Conservation (phyloP, 192 early-diverging fungal genomes). For the Backusella luteola region DNA sequence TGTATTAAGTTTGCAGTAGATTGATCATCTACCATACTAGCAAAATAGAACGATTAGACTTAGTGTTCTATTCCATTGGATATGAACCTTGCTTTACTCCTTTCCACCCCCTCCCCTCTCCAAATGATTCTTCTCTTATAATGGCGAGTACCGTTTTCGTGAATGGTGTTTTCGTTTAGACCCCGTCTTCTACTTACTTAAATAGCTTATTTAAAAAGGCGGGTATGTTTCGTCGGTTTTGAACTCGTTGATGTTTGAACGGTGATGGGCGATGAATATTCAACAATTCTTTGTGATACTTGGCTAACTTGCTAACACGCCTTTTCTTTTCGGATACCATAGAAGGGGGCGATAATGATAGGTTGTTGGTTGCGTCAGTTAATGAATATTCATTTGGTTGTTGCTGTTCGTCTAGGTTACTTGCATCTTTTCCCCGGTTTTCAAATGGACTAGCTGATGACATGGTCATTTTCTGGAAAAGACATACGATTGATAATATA, state of each 20-base stretch:
- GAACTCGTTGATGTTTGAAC: background rate
- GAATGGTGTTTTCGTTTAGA: background rate
- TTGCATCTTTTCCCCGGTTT: background rate
- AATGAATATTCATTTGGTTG: background rate
- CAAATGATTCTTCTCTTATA: background rate
- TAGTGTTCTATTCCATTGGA: background rate
- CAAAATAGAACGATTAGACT: background rate
- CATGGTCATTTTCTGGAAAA: background rate
- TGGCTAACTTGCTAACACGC: background rate
- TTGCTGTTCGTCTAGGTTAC: background rate
- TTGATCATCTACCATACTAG: slow-evolving; percentile 88
- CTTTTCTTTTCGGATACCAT: background rate
- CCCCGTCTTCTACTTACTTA: slow-evolving; percentile 51
- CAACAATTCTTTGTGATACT: background rate
- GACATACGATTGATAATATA: background rate
- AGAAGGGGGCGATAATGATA: background rate
- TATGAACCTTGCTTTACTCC: background rate
- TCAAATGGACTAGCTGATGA: background rate
- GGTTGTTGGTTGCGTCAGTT: background rate
- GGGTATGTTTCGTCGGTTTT: slow-evolving; percentile 54
- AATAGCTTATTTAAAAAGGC: slow-evolving; percentile 93
- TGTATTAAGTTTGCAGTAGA: slow-evolving; percentile 77
- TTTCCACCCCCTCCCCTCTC: background rate
- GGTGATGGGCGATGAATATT: background rate
- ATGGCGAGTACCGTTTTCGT: background rate